phyloP scores from a whole-genome alignment of 2,329 filamentous ascomycete species.

The Microascus cirrosus region DNA sequence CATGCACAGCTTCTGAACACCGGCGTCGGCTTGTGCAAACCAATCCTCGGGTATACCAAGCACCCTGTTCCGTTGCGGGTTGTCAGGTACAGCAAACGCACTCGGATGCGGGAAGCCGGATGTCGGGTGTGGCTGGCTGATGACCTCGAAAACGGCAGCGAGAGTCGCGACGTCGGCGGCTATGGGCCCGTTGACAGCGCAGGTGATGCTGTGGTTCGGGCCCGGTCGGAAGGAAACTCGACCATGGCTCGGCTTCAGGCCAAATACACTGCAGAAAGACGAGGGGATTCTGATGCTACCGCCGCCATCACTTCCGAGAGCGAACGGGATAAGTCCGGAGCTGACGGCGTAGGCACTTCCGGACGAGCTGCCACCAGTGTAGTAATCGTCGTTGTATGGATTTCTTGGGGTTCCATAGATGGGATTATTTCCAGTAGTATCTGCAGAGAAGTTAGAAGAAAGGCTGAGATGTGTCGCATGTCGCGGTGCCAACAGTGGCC shows the following conservation, averaged over 20 bases:
- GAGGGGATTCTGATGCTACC: constrained; percentile 65
- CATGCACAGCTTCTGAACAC: constrained; percentile 28
- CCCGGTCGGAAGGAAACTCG: constrained; percentile 54
- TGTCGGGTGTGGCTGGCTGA: constrained; percentile 51
- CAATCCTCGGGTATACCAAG: constrained; percentile 56
- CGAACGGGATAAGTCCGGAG: constrained; percentile 58
- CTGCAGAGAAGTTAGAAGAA: constrained; percentile 15
- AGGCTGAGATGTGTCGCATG: background rate
- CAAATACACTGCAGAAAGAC: constrained; percentile 62
- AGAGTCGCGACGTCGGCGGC: constrained; percentile 57
- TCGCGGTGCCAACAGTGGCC: background rate
- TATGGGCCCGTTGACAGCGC: constrained; percentile 56
- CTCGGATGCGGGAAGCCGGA: constrained; percentile 36
- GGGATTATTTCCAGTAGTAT: constrained; percentile 67
- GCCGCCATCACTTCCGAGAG: constrained; percentile 62
- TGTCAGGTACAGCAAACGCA: constrained; percentile 13
- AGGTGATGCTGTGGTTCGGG: constrained; percentile 45
- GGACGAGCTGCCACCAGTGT: constrained; percentile 67
- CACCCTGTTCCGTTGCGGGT: constrained; percentile 25
- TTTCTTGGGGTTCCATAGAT: constrained; percentile 64
- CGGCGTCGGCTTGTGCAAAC: constrained; percentile 37
- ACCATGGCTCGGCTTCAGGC: constrained; percentile 60
- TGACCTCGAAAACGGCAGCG: constrained; percentile 51
- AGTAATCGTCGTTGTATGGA: constrained; percentile 62
- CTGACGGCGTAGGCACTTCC: constrained; percentile 62